Evolutionary conservation across 192 early-diverging fungal species (phyloP).

Genomic region (Backusella circina): DNA sequence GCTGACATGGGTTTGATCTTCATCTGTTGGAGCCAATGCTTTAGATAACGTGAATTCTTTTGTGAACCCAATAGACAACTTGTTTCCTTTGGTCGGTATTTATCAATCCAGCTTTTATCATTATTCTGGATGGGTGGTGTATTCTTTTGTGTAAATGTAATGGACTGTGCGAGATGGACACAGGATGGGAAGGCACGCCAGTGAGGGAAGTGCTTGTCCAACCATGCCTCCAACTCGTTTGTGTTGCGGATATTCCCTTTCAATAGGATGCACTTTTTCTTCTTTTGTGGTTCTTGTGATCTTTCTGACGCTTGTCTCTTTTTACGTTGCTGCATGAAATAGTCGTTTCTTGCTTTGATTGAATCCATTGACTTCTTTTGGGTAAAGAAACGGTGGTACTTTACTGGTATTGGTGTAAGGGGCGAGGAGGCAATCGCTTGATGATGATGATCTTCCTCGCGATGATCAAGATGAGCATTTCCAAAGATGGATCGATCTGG

Average conservation of each 20-base stretch:
- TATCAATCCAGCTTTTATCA: constrained; percentile 13
- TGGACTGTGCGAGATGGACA: neutral
- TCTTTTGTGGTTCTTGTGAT: neutral
- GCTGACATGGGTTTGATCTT: constrained; percentile 21
- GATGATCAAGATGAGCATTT: neutral
- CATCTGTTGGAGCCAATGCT: constrained; percentile 24
- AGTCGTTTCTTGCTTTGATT: neutral
- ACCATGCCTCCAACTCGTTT: neutral
- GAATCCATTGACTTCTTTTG: neutral
- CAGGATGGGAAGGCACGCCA: neutral
- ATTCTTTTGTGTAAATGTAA: neutral
- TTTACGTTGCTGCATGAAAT: neutral
- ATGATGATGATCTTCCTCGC: neutral
- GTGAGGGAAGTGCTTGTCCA: neutral
- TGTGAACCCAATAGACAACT: constrained; percentile 1
- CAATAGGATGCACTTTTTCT: neutral
- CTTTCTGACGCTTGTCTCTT: no score
- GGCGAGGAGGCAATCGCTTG: neutral
- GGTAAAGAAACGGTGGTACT: neutral
- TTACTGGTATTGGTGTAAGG: neutral
- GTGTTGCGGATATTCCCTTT: neutral
- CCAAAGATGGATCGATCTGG: neutral
- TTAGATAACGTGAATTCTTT: constrained; percentile 1
- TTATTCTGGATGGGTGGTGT: neutral
- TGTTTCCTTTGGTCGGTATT: constrained; percentile 13